Conservation (phyloP, 352 stramenopile genomes). For the Thalassiosira exigua region DNA sequence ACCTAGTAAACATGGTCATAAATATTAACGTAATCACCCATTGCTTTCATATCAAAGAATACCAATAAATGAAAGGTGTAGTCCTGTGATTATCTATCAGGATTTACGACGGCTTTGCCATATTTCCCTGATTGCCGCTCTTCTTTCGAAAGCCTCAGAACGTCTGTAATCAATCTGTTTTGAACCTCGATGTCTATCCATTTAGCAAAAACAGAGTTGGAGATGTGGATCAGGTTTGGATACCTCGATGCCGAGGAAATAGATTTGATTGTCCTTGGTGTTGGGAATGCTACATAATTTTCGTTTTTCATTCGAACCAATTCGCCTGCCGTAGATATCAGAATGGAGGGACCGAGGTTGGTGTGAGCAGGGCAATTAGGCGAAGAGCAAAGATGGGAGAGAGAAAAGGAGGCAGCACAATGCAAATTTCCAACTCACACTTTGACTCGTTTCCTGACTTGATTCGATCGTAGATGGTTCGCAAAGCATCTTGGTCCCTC, state of each 20-base stretch:
- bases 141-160: constrained; percentile 43
- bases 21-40: too few relatives aligned
- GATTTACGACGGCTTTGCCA: constrained; percentile 37
- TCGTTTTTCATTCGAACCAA: constrained; percentile 58
- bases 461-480: constrained; percentile 50
- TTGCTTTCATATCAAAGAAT: background rate
- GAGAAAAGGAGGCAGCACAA: too few relatives aligned
- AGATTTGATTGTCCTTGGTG: constrained; percentile 35
- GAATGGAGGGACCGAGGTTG: too few relatives aligned
- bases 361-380: too few relatives aligned
- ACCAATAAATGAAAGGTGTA: background rate
- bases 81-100: constrained; percentile 1
- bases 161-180: constrained; percentile 33
- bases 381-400: too few relatives aligned
- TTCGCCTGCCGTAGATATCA: too few relatives aligned
- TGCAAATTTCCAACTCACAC: too few relatives aligned
- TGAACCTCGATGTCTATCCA: constrained; percentile 49
- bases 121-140: constrained; percentile 48
- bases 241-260: constrained; percentile 1
- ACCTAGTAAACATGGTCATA: background rate
- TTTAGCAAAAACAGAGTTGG: constrained; percentile 54
- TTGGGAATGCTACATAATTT: constrained; percentile 52
- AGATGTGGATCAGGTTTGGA: constrained; percentile 50
- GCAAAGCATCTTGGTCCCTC: constrained; percentile 63
- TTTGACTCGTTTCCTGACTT: constrained; percentile 47